Evolutionary conservation across 1,284 basidiomycete species (phyloP).

Genomic region (Boletus nobilissimus): DNA sequence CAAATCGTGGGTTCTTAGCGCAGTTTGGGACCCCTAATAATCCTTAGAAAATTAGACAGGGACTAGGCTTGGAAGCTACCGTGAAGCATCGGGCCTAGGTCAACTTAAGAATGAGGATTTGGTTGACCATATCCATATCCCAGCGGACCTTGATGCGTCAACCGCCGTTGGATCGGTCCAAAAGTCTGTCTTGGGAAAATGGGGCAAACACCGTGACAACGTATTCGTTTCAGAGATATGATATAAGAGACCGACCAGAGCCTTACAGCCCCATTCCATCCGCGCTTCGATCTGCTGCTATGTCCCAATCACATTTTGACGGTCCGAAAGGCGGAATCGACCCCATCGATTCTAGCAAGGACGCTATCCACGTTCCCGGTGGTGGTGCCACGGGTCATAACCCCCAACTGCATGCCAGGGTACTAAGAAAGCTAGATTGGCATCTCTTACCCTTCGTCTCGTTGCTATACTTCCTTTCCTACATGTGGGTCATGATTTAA

Average conservation of each 20-base stretch:
- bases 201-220: not conserved
- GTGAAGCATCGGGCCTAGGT: not conserved
- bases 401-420: conserved; percentile 45
- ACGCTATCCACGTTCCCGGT: too few relatives aligned
- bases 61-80: not conserved
- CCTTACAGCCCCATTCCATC: not conserved
- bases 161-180: not conserved
- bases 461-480: conserved; percentile 69
- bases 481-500: conserved; percentile 50
- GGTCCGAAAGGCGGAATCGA: too few relatives aligned
- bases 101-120: not conserved
- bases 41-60: too few relatives aligned
- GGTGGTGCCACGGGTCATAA: too few relatives aligned
- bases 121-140: not conserved
- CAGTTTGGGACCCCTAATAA: too few relatives aligned
- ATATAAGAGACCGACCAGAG: conserved; percentile 10
- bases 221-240: conserved; percentile 24
- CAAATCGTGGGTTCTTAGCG: too few relatives aligned
- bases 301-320: too few relatives aligned
- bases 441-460: conserved; percentile 62
- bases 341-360: too few relatives aligned
- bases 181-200: not conserved
- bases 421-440: conserved; percentile 61
- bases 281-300: not conserved
- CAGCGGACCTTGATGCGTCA: conserved; percentile 12